Evolutionary conservation across 352 stramenopile species (phyloP).

Genomic region (Phytophthora foliorum): DNA sequence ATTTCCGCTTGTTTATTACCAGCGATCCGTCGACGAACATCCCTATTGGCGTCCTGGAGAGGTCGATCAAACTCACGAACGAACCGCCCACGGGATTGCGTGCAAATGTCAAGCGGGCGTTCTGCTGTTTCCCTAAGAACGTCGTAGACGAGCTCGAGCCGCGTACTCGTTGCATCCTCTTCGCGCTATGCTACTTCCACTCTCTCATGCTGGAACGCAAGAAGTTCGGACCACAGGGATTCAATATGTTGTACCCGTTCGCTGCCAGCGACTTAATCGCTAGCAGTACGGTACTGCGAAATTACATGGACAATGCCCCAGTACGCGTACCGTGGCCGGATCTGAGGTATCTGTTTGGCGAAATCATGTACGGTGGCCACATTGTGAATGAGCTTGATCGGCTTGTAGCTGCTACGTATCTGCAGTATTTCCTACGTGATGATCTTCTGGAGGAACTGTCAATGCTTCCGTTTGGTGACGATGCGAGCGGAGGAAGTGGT

Average conservation of each 20-base stretch:
- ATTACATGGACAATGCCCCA: constrained; percentile 94
- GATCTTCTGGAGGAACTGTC: constrained; percentile 91
- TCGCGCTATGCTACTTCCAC: constrained; percentile 95
- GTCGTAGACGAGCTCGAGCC: constrained; percentile 88
- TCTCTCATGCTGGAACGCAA: constrained; percentile 93
- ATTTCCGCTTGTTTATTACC: constrained; percentile 91
- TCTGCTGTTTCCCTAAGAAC: constrained; percentile 78
- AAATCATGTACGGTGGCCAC: constrained; percentile 93
- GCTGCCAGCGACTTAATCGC: constrained; percentile 86
- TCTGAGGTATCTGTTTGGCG: constrained; percentile 88
- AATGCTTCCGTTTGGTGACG: constrained; percentile 90
- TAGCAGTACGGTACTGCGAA: constrained; percentile 87
- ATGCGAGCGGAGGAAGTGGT: constrained; percentile 38
- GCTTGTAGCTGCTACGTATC: constrained; percentile 84
- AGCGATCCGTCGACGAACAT: constrained; percentile 89
- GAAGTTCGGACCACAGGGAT: constrained; percentile 92
- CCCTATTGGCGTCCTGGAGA: constrained; percentile 90
- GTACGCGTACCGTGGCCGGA: constrained; percentile 92
- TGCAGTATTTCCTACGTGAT: constrained; percentile 91
- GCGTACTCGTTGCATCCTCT: constrained; percentile 89
- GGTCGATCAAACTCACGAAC: constrained; percentile 92
- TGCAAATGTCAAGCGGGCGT: constrained; percentile 90
- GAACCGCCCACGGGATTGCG: constrained; percentile 89
- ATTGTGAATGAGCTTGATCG: constrained; percentile 90
- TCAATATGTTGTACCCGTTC: constrained; percentile 94